A percentile compares a stretch with the other conserved stretches of the same genome.
These are phyloP conservation scores for Amylostereum chailletii DNA, from an alignment of 1,284 basidiomycete species.

Conservation along the genomic window DNA sequence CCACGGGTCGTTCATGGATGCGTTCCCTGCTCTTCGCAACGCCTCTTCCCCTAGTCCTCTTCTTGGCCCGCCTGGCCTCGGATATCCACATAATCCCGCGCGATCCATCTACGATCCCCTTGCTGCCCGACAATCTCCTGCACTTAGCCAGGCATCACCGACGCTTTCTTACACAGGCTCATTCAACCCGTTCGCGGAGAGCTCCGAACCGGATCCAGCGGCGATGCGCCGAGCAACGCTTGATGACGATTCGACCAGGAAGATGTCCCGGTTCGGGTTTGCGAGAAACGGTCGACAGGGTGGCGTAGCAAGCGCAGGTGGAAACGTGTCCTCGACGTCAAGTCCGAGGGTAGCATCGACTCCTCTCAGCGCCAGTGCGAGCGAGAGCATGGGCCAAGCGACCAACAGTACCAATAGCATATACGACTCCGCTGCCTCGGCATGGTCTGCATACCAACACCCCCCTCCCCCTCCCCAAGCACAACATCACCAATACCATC, in stretches of 20 bases:
- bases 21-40: constrained; percentile 51
- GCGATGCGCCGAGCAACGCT: constrained; percentile 23
- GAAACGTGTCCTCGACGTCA: constrained; percentile 32
- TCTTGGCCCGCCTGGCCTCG: constrained; percentile 41
- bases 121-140: constrained; percentile 24
- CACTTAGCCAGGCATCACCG: constrained; percentile 37
- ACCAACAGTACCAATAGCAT: constrained; percentile 34
- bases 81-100: constrained; percentile 34
- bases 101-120: constrained; percentile 48
- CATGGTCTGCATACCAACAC: constrained; percentile 34
- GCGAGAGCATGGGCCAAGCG: constrained; percentile 35
- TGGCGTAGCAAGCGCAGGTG: constrained; percentile 16
- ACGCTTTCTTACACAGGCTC: constrained; percentile 56
- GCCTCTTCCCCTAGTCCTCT: constrained; percentile 24
- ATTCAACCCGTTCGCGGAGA: constrained; percentile 67
- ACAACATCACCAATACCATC: constrained; percentile 33
- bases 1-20: constrained; percentile 52
- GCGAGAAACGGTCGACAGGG: constrained; percentile 56
- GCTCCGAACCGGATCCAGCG: constrained; percentile 29
- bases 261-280: constrained; percentile 78
- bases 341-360: constrained; percentile 54
- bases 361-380: constrained; percentile 37
- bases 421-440: constrained; percentile 27
- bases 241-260: constrained; percentile 57
- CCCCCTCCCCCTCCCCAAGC: too few relatives aligned